Percentiles rank a stretch among this genome's conserved stretches.
These are phyloP conservation scores for Chlamydomonas sphaeroides DNA, from an alignment of 139 green algal species.

Conservation along the genomic window DNA sequence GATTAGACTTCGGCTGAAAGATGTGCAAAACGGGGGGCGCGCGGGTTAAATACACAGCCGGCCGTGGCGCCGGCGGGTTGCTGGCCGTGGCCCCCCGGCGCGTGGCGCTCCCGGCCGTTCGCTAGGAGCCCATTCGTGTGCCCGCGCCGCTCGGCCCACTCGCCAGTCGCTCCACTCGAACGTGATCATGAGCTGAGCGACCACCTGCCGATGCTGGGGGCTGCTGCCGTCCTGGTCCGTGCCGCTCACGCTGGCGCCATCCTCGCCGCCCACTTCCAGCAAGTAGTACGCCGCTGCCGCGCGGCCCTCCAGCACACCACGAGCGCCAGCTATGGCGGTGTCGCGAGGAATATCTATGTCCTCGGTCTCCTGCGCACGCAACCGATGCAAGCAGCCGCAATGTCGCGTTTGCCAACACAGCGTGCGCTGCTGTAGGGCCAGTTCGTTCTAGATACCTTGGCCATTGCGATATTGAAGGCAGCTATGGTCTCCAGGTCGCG, in stretches of 20 bases:
- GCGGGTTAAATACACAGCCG: too few relatives aligned
- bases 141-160: too few relatives aligned
- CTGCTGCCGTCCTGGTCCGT: background rate
- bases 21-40: too few relatives aligned
- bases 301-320: background rate
- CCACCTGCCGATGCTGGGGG: background rate
- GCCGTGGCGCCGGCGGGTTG: too few relatives aligned
- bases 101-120: too few relatives aligned
- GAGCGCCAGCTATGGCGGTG: background rate
- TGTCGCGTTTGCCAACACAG: background rate
- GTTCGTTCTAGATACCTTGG: background rate
- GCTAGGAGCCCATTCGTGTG: too few relatives aligned
- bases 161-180: constrained; percentile 69
- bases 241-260: background rate
- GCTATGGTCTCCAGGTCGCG: background rate
- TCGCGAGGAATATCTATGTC: background rate
- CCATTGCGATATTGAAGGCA: background rate
- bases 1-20: too few relatives aligned
- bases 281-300: constrained; percentile 4
- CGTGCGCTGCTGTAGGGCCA: background rate
- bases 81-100: too few relatives aligned
- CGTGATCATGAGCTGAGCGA: constrained; percentile 73
- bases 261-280: background rate
- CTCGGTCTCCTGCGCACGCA: background rate
- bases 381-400: too few relatives aligned